phyloP scores from a whole-genome alignment of 164 flowering plant species.

The Nymphaea thermarum region DNA sequence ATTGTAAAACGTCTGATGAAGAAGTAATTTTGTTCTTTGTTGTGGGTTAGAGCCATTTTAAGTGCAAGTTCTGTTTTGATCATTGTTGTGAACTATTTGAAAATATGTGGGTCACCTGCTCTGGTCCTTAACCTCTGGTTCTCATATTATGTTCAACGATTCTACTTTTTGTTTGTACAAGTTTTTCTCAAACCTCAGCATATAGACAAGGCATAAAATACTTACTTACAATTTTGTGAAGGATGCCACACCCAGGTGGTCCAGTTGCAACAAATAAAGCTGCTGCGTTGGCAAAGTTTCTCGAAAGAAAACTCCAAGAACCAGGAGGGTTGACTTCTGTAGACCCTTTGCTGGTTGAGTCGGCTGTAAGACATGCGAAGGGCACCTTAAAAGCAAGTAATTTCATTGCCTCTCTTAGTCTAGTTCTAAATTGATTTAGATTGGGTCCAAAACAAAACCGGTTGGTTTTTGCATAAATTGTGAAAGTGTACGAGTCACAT shows the following conservation, averaged over 20 bases:
- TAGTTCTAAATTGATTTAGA: neutral
- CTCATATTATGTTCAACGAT: neutral
- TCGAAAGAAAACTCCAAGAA: slow-evolving; percentile 71
- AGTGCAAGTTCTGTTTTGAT: neutral
- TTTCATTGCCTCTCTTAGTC: neutral
- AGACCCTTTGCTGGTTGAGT: slow-evolving; percentile 53
- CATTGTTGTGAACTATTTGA: neutral
- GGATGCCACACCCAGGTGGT: slow-evolving; percentile 92
- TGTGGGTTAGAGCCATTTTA: too few relatives aligned
- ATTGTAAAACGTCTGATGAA: too few relatives aligned
- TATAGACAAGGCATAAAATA: neutral
- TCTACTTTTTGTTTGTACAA: neutral
- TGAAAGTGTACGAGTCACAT: too few relatives aligned
- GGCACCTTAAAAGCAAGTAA: slow-evolving; percentile 42
- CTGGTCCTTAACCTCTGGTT: neutral
- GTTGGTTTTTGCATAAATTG: too few relatives aligned
- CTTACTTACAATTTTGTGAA: slow-evolving; percentile 8
- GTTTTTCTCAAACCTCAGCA: neutral
- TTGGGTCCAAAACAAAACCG: neutral
- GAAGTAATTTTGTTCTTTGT: too few relatives aligned
- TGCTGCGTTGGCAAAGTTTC: slow-evolving; percentile 85
- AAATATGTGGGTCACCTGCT: neutral
- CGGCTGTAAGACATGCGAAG: slow-evolving; percentile 76
- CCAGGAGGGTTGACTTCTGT: slow-evolving; percentile 68
- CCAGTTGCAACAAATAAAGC: slow-evolving; percentile 85